Evolutionary conservation across 768 basidiomycete species (phyloP), one percentile per base, ranked within the genome.

Genomic region (Agrocybe chaxingu): DNA sequence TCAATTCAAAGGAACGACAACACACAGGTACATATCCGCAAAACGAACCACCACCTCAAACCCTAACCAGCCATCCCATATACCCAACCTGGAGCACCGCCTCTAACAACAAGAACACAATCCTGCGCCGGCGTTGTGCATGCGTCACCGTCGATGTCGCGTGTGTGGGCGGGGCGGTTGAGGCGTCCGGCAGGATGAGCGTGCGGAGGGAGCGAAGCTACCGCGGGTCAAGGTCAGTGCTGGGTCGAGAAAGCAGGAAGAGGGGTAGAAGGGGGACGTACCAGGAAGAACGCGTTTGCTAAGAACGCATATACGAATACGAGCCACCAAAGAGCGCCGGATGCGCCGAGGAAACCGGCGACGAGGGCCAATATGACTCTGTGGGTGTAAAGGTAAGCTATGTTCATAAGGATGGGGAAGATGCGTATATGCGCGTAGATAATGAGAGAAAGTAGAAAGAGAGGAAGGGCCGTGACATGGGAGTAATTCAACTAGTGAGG

Each of bases 211-310:
- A 96, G 39, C 94, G 92, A 18, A 97, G 83, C 94, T 96, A 41
- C 44, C 16, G 36, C n/a, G 42, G 7, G 39, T 32, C 39, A 34
- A 16, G 41, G 31, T 42, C 6, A 31, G 45, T 11, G 16, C 16
- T 30, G 52, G 18, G 24, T 19, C 10, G 30, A 38, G 38, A 16
- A 35, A 6, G n/a, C n/a, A 12, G 34, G 11, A 11, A 7, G n/a
- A 33, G 39, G 10, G 16, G 19, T 10, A 11, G 18, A 16, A 32
- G n/a, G 49, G n/a, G 8, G 50, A 42, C 87, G 47, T 61, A 92
- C 93, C 39, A 97, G 73, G 80, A 98, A 98, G 72, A 98, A 95
- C 0, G 85, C 92, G 55, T 94, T 96, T 12, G 95, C 89, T 24
- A 85, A 71, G 65, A 95, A 92, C 9, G 83, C 80, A 67, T 99